Evolutionary conservation across 352 stramenopile species (phyloP), one percentile per base, ranked within the genome.

Genomic region (Phytophthora sp.): DNA sequence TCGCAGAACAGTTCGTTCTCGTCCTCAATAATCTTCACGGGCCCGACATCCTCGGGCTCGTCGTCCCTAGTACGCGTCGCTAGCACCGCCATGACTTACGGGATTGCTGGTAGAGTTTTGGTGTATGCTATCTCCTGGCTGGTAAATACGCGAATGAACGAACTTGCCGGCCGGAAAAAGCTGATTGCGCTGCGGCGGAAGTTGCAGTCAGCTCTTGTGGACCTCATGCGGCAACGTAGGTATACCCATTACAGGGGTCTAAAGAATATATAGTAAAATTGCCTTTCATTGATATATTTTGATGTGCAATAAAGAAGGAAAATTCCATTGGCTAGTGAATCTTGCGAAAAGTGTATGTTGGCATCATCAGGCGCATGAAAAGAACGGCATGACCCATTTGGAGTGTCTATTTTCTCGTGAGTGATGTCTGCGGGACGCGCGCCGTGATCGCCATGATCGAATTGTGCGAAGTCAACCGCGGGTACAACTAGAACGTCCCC

Each of bases 1-100:
- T 30, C 51, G 33, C 57, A 18, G 33, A 63, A 50, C 4, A 63
- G 11, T 41, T 69, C 45, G 13, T 63, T 59, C 44, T 73, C 65
- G 42, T 77, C 69, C n/a, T 69, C 52, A 11, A 73, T 64, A 15
- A 46, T 70, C 57, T 78, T 75, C 24, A 79, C 57, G 24, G 57
- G 38, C 39, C 24, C 62, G 36, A 46, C 33, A 26, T 47, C 7
- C 11, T 47, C 44, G 38, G 21, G 20, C 46, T 57, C 55, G 42
- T 71, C 55, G 13, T 66, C 61, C 21, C 51, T 35, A 23, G 51
- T 27, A 21, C 39, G 54, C 42, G 55, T 74, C 6, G 59, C 24
- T 18, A 73, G 57, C 49, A 64, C 45, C 41, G 51, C 61, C 45
- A 68, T 74, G 26, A 23, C 9, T 15, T n/a, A 36, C 11, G 1